Evolutionary conservation across 2,329 filamentous ascomycete species (phyloP), one percentile per base, ranked within the genome.

Genomic region (Microascus cirrosus): DNA sequence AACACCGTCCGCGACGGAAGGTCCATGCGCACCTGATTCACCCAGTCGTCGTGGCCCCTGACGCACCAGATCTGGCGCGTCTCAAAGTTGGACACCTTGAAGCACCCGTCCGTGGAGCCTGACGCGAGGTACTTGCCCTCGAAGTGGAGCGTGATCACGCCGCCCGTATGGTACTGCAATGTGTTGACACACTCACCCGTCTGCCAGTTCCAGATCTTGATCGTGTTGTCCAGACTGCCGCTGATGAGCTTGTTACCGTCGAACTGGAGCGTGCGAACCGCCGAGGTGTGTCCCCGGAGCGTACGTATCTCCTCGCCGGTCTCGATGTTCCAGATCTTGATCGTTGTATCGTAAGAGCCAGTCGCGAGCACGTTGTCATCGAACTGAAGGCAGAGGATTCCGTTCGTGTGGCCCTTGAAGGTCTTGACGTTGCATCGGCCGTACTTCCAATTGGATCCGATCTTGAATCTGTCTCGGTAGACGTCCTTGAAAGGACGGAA

Each of bases 401-500:
- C 93, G 68, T 96, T 96, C 12, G 83, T 86, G 70, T 97, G 78
- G 1, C 92, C 93, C 64, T 86, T 86, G 70, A 99, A 90, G 13
- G 88, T 83, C 67, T 87, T 91, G 63, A 89, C 87, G 7, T 86
- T 86, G 73, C 87, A 97, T 42, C 93, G 85, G 3, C 94, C 93
- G 62, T 95, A 91, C 70, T 96, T 95, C 94, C 94, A 99, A 70
- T 97, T 97, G 60, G 87, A 94, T 56, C 94, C 93, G 54, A 99
- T 91, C 69, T 93, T 94, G 78, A 93, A 97, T 18, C 90, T 84
- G 69, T 96, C 93, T 62, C 90, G 89, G 75, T 99, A 99, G 1
- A 99, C 90, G 61, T 95, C 91, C 71, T 99, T 99, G 94, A 94
- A 99, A 2, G 53, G 91, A 34, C 90, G 74, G 55, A 79, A 79